These are phyloP conservation scores for Aureobasidium sp. DNA, from an alignment of 2,329 filamentous ascomycete species.

Conservation along the genomic window DNA sequence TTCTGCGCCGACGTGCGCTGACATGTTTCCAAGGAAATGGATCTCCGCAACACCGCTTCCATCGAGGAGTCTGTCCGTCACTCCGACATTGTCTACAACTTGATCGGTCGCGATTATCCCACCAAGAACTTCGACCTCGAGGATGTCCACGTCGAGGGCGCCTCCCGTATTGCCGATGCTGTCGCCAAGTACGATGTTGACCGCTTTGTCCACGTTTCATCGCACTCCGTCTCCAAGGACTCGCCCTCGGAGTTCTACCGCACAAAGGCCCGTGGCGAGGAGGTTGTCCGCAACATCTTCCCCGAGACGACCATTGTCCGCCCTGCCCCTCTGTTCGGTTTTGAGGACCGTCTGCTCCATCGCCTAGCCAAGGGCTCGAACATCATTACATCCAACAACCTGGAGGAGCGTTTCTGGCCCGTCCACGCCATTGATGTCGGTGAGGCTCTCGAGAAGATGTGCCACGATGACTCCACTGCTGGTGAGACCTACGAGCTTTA, in stretches of 20 bases:
- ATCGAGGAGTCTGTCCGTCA: conserved; percentile 96
- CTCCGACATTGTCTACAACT: conserved; percentile 95
- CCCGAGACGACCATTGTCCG: conserved; percentile 96
- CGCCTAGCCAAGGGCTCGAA: conserved; percentile 75
- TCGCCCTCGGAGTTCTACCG: conserved; percentile 84
- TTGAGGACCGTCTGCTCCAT: conserved; percentile 86
- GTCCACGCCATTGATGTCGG: conserved; percentile 92
- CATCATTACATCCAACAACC: conserved; percentile 82
- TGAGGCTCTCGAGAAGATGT: conserved; percentile 78
- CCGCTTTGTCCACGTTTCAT: conserved; percentile 93
- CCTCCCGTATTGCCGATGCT: conserved; percentile 85
- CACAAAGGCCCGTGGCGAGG: conserved; percentile 81
- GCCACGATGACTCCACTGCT: conserved; percentile 83
- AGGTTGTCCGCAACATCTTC: conserved; percentile 79
- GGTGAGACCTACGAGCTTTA: conserved; percentile 91
- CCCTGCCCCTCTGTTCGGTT: conserved; percentile 88
- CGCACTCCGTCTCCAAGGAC: conserved; percentile 75
- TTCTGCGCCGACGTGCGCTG: conserved; percentile 3
- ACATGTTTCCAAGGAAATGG: conserved; percentile 63
- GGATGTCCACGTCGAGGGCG: conserved; percentile 89
- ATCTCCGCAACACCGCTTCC: conserved; percentile 86
- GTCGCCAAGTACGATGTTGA: conserved; percentile 98
- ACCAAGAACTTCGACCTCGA: conserved; percentile 97
- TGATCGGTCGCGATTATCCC: conserved; percentile 88
- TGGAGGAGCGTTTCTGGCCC: conserved; percentile 84